phyloP scores from a whole-genome alignment of 164 flowering plant species.

The Vitis rotundifolia region DNA sequence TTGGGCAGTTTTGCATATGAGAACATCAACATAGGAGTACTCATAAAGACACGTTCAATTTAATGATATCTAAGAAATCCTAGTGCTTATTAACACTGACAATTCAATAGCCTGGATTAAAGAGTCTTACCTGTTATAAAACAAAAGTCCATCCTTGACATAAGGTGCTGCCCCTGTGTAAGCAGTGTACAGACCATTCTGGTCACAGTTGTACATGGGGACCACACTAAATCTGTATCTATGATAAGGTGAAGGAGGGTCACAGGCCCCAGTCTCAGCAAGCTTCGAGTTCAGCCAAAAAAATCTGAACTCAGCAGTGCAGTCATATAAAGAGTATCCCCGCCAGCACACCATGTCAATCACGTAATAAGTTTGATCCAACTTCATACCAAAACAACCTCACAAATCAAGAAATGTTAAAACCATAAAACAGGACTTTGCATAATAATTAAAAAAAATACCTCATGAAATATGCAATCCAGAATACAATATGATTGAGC shows the following conservation, averaged over 20 bases:
- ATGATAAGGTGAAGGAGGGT: constrained; percentile 73
- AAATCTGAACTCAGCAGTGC: constrained; percentile 91
- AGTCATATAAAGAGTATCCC: constrained; percentile 82
- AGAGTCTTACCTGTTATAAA: constrained; percentile 83
- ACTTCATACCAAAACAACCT: constrained; percentile 43
- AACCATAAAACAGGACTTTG: background rate
- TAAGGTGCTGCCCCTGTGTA: constrained; percentile 70
- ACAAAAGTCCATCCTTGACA: constrained; percentile 80
- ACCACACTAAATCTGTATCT: constrained; percentile 73
- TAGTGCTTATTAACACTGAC: background rate
- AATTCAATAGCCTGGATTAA: background rate
- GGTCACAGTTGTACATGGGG: constrained; percentile 77
- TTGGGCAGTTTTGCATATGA: too few species aligned
- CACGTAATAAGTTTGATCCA: constrained; percentile 89
- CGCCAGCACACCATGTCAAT: constrained; percentile 96
- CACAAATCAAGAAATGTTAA: constrained; percentile 1
- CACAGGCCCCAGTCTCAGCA: constrained; percentile 79
- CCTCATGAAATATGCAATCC: constrained; percentile 98
- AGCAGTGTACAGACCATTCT: constrained; percentile 62
- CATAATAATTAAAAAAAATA: constrained; percentile 12
- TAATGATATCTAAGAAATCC: background rate
- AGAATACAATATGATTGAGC: constrained; percentile 70
- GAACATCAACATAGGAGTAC: too few species aligned
- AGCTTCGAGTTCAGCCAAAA: constrained; percentile 97
- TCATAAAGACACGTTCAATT: background rate